Percentiles rank a stretch among this genome's conserved stretches.
phyloP scores from a whole-genome alignment of 441 rosid species.

The Lepidium campestre region DNA sequence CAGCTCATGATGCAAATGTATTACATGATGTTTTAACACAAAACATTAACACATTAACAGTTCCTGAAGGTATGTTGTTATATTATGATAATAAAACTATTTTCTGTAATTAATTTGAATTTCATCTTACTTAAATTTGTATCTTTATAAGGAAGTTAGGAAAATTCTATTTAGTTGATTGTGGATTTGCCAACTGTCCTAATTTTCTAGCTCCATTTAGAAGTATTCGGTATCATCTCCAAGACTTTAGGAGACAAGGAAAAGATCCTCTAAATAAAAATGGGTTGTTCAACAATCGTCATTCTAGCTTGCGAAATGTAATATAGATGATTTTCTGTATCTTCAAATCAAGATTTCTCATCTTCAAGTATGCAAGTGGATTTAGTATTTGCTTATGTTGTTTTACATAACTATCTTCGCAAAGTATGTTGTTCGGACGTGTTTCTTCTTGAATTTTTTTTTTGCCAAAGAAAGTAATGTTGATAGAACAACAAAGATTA shows the following conservation, averaged over 20 bases:
- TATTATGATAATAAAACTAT: background rate
- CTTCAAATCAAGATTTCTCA: background rate
- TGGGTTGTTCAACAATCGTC: too few species aligned
- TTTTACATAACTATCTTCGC: background rate
- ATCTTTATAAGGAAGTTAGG: background rate
- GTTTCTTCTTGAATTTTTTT: background rate
- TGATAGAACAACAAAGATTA: background rate
- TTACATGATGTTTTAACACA: too few species aligned
- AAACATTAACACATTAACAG: too few species aligned
- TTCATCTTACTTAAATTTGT: background rate
- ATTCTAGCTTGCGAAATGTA: too few species aligned
- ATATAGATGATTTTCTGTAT: too few species aligned
- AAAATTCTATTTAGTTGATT: background rate
- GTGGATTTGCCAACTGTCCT: background rate
- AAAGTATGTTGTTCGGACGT: background rate
- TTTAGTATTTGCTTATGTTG: background rate
- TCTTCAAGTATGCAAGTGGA: too few species aligned
- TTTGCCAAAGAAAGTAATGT: background rate
- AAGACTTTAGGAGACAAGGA: too few species aligned
- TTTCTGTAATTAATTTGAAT: background rate
- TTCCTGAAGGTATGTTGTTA: too few species aligned
- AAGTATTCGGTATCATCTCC: too few species aligned
- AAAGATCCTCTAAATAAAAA: too few species aligned
- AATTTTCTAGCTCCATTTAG: background rate
- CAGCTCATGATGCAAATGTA: too few species aligned